Percentiles rank a stretch among this genome's conserved stretches.
These are phyloP conservation scores for Yarrowia galli DNA, from an alignment of 1,139 yeast genomes.

Conservation along the genomic window DNA sequence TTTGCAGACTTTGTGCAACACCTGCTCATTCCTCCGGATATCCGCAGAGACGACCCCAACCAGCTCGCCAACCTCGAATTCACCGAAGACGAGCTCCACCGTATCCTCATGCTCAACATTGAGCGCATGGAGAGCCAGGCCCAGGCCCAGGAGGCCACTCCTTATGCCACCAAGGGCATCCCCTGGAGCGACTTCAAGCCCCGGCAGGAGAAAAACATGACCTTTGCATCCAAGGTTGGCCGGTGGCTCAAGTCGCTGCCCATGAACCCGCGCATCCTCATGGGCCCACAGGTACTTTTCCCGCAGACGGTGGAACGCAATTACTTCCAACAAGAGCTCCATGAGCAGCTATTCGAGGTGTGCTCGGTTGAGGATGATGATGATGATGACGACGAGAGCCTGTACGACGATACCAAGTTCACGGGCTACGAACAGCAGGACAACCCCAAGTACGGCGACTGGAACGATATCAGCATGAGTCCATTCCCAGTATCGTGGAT, in stretches of 20 bases:
- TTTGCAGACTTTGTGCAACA: conserved; percentile 19
- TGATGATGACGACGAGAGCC: background rate
- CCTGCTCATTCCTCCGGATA: conserved; percentile 6
- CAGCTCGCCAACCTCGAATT: conserved; percentile 4
- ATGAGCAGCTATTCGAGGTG: conserved; percentile 15
- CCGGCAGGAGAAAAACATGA: conserved; percentile 29
- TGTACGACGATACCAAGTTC: background rate
- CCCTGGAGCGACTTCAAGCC: conserved; percentile 28
- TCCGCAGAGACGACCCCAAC: conserved; percentile 5
- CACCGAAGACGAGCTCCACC: conserved; percentile 20
- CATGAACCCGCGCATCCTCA: conserved; percentile 16
- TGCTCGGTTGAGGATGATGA: background rate
- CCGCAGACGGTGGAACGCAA: conserved; percentile 20
- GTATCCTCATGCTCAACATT: conserved; percentile 16
- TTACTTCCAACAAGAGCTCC: conserved; percentile 12
- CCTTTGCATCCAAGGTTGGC: conserved; percentile 24
- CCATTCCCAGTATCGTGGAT: conserved; percentile 30
- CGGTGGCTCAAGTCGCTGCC: conserved; percentile 28
- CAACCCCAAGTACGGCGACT: conserved; percentile 25
- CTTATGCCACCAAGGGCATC: conserved; percentile 25
- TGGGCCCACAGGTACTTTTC: background rate
- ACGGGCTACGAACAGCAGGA: background rate
- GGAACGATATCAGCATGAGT: conserved; percentile 5
- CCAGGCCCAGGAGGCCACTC: conserved; percentile 1
- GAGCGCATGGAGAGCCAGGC: conserved; percentile 12